These are phyloP conservation scores for Aureobasidium sp. DNA, from an alignment of 2,329 filamentous ascomycete species.

Conservation along the genomic window DNA sequence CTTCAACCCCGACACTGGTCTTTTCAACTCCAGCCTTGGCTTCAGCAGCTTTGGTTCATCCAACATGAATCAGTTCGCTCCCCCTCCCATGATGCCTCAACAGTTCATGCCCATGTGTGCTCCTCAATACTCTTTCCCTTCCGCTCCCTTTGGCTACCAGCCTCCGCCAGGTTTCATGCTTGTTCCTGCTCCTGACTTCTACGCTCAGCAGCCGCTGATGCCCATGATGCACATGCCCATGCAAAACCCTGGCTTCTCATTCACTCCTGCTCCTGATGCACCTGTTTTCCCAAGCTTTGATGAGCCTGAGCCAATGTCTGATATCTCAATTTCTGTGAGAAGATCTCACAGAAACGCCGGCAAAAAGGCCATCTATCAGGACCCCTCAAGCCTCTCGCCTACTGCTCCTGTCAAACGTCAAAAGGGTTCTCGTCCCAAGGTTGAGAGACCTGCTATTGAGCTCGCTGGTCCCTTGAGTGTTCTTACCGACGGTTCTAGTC, in stretches of 20 bases:
- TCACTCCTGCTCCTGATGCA: neutral
- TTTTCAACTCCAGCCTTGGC: neutral
- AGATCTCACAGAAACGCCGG: neutral
- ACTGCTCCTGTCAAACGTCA: neutral
- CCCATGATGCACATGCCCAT: conserved; percentile 1
- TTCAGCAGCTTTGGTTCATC: neutral
- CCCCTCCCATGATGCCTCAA: neutral
- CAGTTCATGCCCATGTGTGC: neutral
- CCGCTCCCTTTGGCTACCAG: neutral
- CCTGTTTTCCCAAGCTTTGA: neutral
- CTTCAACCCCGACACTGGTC: neutral
- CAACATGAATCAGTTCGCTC: neutral
- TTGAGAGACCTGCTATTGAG: neutral
- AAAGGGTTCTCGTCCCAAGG: neutral
- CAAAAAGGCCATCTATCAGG: neutral
- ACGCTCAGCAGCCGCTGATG: neutral
- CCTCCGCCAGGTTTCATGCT: conserved; percentile 2
- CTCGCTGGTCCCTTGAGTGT: neutral
- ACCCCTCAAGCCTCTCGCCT: neutral
- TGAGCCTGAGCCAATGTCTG: neutral
- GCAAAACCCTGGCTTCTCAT: neutral
- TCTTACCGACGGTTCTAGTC: neutral
- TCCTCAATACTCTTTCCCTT: neutral
- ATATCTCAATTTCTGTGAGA: neutral
- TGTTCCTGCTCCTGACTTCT: neutral